Percentiles rank a stretch among this genome's conserved stretches.
Evolutionary conservation across 2,329 filamentous ascomycete genomes (phyloP).

Genomic region (Ascochyta pisi): DNA sequence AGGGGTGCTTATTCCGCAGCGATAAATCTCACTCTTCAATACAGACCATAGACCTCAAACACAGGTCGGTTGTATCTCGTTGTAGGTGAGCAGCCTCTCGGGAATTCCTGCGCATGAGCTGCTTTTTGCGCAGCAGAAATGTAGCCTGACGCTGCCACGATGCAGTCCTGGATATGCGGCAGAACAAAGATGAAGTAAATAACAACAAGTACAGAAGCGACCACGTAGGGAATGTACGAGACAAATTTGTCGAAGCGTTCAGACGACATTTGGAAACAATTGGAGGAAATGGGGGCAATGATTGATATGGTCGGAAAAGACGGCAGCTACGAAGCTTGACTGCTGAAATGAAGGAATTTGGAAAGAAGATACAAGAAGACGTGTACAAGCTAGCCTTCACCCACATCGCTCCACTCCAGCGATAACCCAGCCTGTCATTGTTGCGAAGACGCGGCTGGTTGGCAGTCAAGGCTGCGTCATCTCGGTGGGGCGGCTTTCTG

Average conservation of each 20-base stretch:
- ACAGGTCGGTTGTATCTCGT: slow-evolving; percentile 17
- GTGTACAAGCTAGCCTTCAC: slow-evolving; percentile 9
- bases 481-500: slow-evolving; percentile 7
- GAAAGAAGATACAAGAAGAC: slow-evolving; percentile 8
- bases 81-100: slow-evolving; percentile 10
- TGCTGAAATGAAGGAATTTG: slow-evolving; percentile 7
- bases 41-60: slow-evolving; percentile 48
- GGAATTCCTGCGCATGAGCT: slow-evolving; percentile 18
- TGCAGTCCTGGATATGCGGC: slow-evolving; percentile 12
- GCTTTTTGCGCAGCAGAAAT: slow-evolving; percentile 13
- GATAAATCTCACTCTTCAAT: slow-evolving; percentile 25
- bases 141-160: slow-evolving; percentile 9
- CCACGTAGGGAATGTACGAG: slow-evolving; percentile 14
- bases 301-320: slow-evolving; percentile 15
- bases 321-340: slow-evolving; percentile 15
- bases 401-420: slow-evolving; percentile 12
- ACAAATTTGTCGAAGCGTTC: slow-evolving; percentile 13
- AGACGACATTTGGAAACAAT: slow-evolving; percentile 15
- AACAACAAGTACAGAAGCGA: slow-evolving; percentile 5
- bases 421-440: slow-evolving; percentile 6
- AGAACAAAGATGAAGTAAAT: slow-evolving; percentile 17
- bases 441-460: slow-evolving; percentile 14
- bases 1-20: not conserved
- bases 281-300: not conserved
- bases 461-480: slow-evolving; percentile 11